Evolutionary conservation across 805 yeast genomes (phyloP).

Genomic region (Yarrowia hollandica): DNA sequence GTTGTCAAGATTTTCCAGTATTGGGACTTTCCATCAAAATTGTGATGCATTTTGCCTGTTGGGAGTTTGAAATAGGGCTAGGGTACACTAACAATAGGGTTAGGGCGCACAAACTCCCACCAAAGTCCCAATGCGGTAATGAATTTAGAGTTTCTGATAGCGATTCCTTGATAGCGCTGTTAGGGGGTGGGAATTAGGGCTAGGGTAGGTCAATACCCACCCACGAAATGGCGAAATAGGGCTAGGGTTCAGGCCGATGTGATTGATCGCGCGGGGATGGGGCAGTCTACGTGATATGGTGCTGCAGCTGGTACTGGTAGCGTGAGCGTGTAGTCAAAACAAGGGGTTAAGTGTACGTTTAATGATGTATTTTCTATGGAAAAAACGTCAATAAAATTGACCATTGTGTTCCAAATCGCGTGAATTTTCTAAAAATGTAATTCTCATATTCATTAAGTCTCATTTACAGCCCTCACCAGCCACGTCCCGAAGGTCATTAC

Average conservation of each 20-base stretch:
- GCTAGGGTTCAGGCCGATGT: slow-evolving; percentile 1
- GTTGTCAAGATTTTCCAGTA: slow-evolving; percentile 18
- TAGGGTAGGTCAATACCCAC: slow-evolving; percentile 2
- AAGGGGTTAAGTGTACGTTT: too few relatives aligned
- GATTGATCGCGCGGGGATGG: not conserved
- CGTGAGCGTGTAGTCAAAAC: not conserved
- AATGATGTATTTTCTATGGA: too few relatives aligned
- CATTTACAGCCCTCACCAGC: not conserved
- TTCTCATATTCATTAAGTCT: not conserved
- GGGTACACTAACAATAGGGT: not conserved
- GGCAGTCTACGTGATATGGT: not conserved
- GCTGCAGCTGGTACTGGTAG: not conserved
- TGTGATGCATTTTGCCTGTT: slow-evolving; percentile 24
- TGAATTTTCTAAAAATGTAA: not conserved
- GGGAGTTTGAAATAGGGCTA: slow-evolving; percentile 28
- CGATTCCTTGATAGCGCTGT: slow-evolving; percentile 10
- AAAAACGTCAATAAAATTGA: too few relatives aligned
- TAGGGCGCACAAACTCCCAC: not conserved
- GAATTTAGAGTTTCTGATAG: slow-evolving; percentile 13
- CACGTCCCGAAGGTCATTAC: not conserved
- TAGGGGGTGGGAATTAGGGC: not conserved
- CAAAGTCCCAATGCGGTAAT: not conserved
- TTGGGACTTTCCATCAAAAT: slow-evolving; percentile 15
- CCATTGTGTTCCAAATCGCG: not conserved
- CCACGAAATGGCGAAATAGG: too few relatives aligned